Evolutionary conservation across 2,329 filamentous ascomycete species (phyloP).

Genomic region (Aspergillus intermedius): DNA sequence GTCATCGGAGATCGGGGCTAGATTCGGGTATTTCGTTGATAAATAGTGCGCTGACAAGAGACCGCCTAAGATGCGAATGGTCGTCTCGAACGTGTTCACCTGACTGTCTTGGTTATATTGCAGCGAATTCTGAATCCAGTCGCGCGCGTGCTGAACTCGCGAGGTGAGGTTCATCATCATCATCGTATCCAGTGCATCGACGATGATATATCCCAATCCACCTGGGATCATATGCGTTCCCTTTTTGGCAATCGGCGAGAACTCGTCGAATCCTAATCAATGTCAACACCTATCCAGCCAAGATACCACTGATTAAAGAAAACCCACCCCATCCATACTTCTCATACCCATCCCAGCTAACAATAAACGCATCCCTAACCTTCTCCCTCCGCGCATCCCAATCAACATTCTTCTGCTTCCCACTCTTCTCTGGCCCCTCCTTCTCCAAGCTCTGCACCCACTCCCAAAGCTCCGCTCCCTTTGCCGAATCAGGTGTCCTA

Average conservation of each 20-base stretch:
- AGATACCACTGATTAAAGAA: background rate
- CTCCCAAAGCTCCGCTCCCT: constrained; percentile 44
- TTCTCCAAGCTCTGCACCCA: constrained; percentile 50
- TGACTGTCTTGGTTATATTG: constrained; percentile 89
- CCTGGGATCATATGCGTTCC: constrained; percentile 79
- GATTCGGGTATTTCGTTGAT: constrained; percentile 71
- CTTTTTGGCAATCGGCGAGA: constrained; percentile 71
- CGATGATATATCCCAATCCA: constrained; percentile 95
- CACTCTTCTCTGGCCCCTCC: constrained; percentile 19
- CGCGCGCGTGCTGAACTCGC: constrained; percentile 71
- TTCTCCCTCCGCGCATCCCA: constrained; percentile 73
- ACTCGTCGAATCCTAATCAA: constrained; percentile 59
- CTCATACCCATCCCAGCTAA: constrained; percentile 91
- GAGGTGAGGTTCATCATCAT: constrained; percentile 97
- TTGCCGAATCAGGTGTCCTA: constrained; percentile 25
- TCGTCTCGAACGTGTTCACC: constrained; percentile 96
- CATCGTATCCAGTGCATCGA: constrained; percentile 91
- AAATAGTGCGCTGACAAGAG: constrained; percentile 90
- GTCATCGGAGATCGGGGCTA: constrained; percentile 67
- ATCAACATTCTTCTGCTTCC: constrained; percentile 45
- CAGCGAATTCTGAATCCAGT: constrained; percentile 78
- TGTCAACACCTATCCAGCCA: constrained; percentile 17
- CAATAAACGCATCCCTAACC: constrained; percentile 81
- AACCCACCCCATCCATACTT: constrained; percentile 85
- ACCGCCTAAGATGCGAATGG: constrained; percentile 93